A percentile compares a stretch with the other conserved stretches of the same genome.
phyloP scores from a whole-genome alignment of 2,329 filamentous ascomycete species.

The Endothia cerciana region DNA sequence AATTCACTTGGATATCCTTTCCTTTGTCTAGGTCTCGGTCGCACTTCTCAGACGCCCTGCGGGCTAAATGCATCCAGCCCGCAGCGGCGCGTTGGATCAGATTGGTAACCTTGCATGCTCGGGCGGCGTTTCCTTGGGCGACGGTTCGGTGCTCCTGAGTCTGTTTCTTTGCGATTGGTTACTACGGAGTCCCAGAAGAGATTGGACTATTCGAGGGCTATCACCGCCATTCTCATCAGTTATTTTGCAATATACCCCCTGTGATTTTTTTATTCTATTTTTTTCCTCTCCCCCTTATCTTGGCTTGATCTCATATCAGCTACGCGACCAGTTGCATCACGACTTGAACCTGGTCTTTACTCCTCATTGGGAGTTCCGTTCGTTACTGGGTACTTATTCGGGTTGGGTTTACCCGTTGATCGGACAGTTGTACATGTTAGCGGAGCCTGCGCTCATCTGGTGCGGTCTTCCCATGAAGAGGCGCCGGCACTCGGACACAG shows the following conservation, averaged over 20 bases:
- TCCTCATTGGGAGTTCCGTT: neutral
- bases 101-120: neutral
- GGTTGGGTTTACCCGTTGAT: neutral
- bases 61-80: too few relatives aligned
- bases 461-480: slow-evolving; percentile 1
- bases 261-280: slow-evolving; percentile 3
- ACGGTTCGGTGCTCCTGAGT: neutral
- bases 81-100: neutral
- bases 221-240: slow-evolving; percentile 1
- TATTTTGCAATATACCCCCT: slow-evolving; percentile 21
- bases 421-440: neutral
- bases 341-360: neutral
- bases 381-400: neutral
- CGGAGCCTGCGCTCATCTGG: neutral
- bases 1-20: neutral
- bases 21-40: neutral
- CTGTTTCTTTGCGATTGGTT: neutral
- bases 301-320: neutral
- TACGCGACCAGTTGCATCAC: neutral
- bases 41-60: neutral
- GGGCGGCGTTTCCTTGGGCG: neutral
- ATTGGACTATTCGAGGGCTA: neutral
- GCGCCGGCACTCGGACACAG: neutral
- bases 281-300: slow-evolving; percentile 15
- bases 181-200: neutral